Evolutionary conservation across 768 basidiomycete species (phyloP).

Genomic region (Candolleomyces efflorescens): DNA sequence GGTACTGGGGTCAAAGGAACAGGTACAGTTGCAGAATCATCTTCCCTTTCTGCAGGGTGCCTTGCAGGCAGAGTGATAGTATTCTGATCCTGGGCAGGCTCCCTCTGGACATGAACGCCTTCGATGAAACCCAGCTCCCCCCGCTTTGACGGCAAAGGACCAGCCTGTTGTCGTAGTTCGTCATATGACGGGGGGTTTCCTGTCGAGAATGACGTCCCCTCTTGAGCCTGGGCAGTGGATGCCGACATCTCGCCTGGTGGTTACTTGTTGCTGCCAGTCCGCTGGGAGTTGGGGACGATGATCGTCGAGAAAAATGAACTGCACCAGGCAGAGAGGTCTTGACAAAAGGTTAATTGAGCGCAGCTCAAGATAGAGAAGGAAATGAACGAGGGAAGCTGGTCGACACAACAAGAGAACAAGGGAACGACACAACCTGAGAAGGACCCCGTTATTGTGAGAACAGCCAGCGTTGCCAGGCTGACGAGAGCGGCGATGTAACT

Average conservation of each 20-base stretch:
- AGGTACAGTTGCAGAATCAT: not conserved
- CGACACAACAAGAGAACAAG: slow-evolving; percentile 12
- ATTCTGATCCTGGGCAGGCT: slow-evolving; percentile 41
- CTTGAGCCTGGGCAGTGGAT: slow-evolving; percentile 3
- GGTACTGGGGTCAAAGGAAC: not conserved
- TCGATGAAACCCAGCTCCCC: slow-evolving; percentile 65
- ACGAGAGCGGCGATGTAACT: not conserved
- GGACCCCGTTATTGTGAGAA: slow-evolving; percentile 2
- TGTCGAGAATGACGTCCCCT: too few species aligned
- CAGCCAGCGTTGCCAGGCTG: not conserved
- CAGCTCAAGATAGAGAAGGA: slow-evolving; percentile 12
- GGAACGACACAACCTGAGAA: slow-evolving; percentile 5
- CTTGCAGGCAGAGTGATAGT: slow-evolving; percentile 32
- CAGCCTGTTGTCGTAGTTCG: slow-evolving; percentile 47
- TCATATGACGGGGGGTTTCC: slow-evolving; percentile 8
- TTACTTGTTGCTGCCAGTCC: not conserved
- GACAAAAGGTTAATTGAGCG: slow-evolving; percentile 9
- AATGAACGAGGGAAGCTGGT: slow-evolving; percentile 12
- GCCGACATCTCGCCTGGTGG: slow-evolving; percentile 11
- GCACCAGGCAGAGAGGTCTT: not conserved
- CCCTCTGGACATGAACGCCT: slow-evolving; percentile 25
- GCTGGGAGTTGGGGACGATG: not conserved
- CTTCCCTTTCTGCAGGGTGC: slow-evolving; percentile 46
- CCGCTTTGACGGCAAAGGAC: slow-evolving; percentile 56
- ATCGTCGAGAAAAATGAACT: slow-evolving; percentile 1